Evolutionary conservation across 192 early-diverging fungal genomes (phyloP), one percentile per base, ranked within the genome.

Genomic region (Gryganskiella cystojenkinii): DNA sequence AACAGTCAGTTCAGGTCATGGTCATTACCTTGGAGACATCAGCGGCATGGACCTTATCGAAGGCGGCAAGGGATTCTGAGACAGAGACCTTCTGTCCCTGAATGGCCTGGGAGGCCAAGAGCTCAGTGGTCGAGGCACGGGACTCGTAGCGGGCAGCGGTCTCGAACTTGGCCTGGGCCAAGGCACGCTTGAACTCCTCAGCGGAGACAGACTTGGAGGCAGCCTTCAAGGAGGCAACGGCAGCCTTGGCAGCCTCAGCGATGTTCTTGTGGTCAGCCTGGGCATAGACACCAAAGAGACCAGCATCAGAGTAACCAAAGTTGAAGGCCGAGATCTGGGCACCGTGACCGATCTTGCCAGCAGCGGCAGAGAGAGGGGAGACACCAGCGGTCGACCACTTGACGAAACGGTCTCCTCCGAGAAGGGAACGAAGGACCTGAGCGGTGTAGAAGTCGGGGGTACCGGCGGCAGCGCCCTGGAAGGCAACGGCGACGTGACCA

Each of bases 281-380:
- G 25, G 95, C 87, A 35, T 91, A 81, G 62, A 98, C 79, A 66
- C 96, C 98, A 67, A 98, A 91, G 42, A 99, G 85, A 56, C 93
- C 96, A 44, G 95, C 91, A 81, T 97, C 96, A 17, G 93, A 90
- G 89, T 97, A 99, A 13, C 89, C 84, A 64, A 88, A 84, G 78
- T 92, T 89, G 83, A 99, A 97, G 25, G 95, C 89, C 61, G 88
- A 84, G 45, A 89, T 80, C 34, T 90, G 58, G 61, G 88, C 81
- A 69, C 73, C 86, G 20, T 79, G 52, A 13, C 85, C 82, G 37
- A 85, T 76, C 73, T 85, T 72, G 65, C 68, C 72, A 47, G 92
- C 88, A 40, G 90, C 84, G 45, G 85, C 83, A 49, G 90, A 85
- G 47, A 99, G 85, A 17, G 89, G 82, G 40, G 90, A 83, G 24